phyloP scores from a whole-genome alignment of 305 asterid species.

The Nicotiana rustica region DNA sequence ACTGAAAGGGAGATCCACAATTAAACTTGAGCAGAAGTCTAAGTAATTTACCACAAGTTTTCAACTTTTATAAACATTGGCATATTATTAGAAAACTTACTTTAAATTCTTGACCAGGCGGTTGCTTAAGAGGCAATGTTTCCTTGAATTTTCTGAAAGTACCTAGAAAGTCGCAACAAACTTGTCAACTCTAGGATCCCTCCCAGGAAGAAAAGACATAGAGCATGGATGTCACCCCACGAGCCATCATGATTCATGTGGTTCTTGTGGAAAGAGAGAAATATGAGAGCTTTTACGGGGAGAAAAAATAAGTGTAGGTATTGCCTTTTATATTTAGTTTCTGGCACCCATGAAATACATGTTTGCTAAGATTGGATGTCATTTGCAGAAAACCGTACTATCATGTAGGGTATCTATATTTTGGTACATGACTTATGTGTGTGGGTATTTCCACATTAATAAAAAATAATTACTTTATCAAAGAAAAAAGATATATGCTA shows the following conservation, averaged over 20 bases:
- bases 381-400: background rate
- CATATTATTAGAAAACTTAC: slow-evolving; percentile 46
- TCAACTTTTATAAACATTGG: background rate
- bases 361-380: background rate
- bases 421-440: background rate
- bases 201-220: slow-evolving; percentile 11
- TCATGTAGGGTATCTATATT: background rate
- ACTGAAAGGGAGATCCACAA: background rate
- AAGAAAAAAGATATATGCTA: background rate
- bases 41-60: background rate
- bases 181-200: background rate
- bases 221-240: background rate
- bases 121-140: slow-evolving; percentile 60
- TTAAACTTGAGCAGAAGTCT: background rate
- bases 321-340: background rate
- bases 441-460: background rate
- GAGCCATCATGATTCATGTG: background rate
- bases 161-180: slow-evolving; percentile 59
- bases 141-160: slow-evolving; percentile 94
- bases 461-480: background rate
- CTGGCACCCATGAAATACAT: slow-evolving; percentile 12
- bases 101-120: slow-evolving; percentile 61
- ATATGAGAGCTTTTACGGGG: slow-evolving; percentile 3
- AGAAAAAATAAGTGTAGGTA: background rate
- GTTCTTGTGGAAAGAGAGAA: background rate